A percentile compares a stretch with the other conserved stretches of the same genome.
These are phyloP conservation scores for Austroboletus novae-zelandiae DNA, from an alignment of 1,284 basidiomycete genomes.

Conservation along the genomic window DNA sequence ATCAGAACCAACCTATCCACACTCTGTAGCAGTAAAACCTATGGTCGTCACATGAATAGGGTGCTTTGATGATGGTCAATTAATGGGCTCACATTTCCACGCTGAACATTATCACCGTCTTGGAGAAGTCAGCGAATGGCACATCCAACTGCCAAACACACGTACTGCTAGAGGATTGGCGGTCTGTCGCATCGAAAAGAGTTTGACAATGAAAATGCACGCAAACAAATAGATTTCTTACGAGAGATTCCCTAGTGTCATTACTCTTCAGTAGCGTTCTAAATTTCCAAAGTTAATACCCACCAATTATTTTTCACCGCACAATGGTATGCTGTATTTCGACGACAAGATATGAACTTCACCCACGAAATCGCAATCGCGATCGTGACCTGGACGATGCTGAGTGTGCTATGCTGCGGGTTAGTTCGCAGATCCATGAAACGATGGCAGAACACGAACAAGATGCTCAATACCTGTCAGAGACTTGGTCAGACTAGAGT, in stretches of 20 bases:
- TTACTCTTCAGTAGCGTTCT: background rate
- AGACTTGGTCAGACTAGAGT: background rate
- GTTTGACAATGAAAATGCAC: background rate
- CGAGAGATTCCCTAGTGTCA: background rate
- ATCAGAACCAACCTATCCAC: conserved; percentile 4
- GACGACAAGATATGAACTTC: conserved; percentile 8
- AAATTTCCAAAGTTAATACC: background rate
- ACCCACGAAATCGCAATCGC: background rate
- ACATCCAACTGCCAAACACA: background rate
- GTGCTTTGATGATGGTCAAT: no score
- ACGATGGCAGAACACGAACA: background rate
- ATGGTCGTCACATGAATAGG: background rate
- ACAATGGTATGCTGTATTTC: background rate
- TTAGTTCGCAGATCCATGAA: background rate
- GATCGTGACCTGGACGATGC: background rate
- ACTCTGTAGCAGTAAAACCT: conserved; percentile 13
- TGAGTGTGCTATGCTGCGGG: background rate
- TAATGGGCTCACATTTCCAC: conserved; percentile 3
- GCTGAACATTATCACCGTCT: background rate
- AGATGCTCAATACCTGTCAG: conserved; percentile 1
- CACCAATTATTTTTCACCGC: background rate
- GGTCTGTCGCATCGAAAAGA: background rate
- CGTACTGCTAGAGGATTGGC: background rate
- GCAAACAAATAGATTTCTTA: background rate
- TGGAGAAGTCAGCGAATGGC: background rate